Conservation (phyloP, 257 asterid genomes). For the Gardenia jasminoides region DNA sequence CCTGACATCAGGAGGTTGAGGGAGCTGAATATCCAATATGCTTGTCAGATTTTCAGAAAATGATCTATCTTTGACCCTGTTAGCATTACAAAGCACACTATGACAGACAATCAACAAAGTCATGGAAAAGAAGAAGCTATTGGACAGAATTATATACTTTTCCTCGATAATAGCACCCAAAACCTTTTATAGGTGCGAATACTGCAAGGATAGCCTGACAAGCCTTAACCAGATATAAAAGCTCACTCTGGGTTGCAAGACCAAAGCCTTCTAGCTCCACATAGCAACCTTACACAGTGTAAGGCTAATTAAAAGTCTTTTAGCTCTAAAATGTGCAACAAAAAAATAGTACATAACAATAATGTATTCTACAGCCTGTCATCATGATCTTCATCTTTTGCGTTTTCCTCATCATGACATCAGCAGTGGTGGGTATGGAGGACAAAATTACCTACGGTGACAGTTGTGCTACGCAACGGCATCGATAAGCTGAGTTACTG, state of each 20-base stretch:
- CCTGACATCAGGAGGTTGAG: slow-evolving; percentile 39
- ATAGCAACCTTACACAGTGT: neutral
- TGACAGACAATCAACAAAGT: neutral
- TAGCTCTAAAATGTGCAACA: neutral
- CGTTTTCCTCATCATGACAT: neutral
- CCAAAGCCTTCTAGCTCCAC: neutral
- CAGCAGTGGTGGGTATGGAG: neutral
- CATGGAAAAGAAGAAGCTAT: slow-evolving; percentile 2
- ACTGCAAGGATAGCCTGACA: neutral
- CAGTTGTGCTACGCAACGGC: neutral
- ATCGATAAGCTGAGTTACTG: neutral
- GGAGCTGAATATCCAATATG: slow-evolving; percentile 54
- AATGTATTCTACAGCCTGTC: neutral
- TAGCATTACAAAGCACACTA: slow-evolving; percentile 3
- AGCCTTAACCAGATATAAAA: neutral
- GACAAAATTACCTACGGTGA: neutral
- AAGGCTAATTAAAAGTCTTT: neutral
- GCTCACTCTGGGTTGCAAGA: neutral
- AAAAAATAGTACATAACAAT: no score
- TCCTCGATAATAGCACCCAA: neutral
- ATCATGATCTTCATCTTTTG: neutral
- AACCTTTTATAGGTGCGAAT: neutral
- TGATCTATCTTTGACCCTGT: slow-evolving; percentile 55
- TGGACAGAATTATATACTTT: neutral
- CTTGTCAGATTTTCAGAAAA: slow-evolving; percentile 53